Evolutionary conservation across 106 monocot genomes (phyloP).

Genomic region (Iris macrosiphon): DNA sequence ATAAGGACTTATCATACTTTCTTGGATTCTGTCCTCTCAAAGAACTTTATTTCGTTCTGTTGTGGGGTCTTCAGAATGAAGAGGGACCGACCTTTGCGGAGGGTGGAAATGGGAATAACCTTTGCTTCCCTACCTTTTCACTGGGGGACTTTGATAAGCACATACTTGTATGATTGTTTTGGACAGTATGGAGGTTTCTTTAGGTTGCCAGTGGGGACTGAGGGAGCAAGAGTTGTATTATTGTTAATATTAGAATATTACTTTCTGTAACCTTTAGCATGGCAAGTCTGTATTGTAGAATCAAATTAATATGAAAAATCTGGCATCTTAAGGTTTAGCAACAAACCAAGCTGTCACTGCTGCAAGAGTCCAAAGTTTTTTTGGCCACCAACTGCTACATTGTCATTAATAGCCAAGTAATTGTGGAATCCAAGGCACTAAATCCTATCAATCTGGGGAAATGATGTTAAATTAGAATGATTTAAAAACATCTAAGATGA

Average conservation of each 20-base stretch:
- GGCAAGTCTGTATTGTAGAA: not conserved
- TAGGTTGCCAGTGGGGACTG: not conserved
- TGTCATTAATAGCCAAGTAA: not conserved
- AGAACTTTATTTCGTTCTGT: too few relatives aligned
- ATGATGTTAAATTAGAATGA: too few relatives aligned
- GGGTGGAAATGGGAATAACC: too few relatives aligned
- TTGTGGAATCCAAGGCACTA: slow-evolving; percentile 10
- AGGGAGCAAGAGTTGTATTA: not conserved
- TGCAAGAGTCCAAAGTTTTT: not conserved
- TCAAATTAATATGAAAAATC: not conserved
- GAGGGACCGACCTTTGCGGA: not conserved
- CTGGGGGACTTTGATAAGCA: too few relatives aligned
- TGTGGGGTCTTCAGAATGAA: slow-evolving; percentile 7
- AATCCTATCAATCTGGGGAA: not conserved
- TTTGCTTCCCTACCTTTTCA: too few relatives aligned
- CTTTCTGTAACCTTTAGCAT: not conserved
- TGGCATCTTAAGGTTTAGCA: not conserved
- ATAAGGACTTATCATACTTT: not conserved
- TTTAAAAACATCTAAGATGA: too few relatives aligned
- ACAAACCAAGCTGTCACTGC: slow-evolving; percentile 2
- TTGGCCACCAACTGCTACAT: slow-evolving; percentile 1
- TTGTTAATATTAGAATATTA: too few relatives aligned
- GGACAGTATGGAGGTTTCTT: too few relatives aligned
- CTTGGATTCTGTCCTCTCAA: too few relatives aligned
- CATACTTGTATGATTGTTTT: too few relatives aligned